Conservation (phyloP, 495 filamentous ascomycete species). For the Terfezia boudieri region DNA sequence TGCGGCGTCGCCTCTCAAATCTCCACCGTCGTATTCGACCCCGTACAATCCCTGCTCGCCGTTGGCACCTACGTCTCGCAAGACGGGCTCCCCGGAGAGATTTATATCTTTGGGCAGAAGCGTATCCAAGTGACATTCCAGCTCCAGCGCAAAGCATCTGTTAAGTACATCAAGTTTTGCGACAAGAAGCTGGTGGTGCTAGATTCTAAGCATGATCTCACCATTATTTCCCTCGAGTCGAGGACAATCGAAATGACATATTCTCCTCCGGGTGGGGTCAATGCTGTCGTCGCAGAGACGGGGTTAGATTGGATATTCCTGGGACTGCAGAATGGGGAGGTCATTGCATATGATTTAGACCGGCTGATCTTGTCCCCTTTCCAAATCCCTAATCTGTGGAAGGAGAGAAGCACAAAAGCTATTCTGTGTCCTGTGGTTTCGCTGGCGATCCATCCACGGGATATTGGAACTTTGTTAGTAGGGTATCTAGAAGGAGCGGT, state of each 20-base stretch:
- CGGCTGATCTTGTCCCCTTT: slow-evolving; percentile 23
- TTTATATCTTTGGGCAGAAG: slow-evolving; percentile 75
- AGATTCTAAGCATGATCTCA: slow-evolving; percentile 64
- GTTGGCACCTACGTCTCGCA: slow-evolving; percentile 68
- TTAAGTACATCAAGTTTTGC: slow-evolving; percentile 50
- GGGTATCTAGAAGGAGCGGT: slow-evolving; percentile 73
- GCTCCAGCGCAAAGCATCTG: slow-evolving; percentile 41
- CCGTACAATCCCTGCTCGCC: slow-evolving; percentile 81
- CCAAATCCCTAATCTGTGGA: slow-evolving; percentile 60
- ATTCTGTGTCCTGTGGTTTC: slow-evolving; percentile 41
- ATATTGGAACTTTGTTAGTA: slow-evolving; percentile 78
- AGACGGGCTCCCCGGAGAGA: slow-evolving; percentile 46
- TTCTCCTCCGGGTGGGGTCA: slow-evolving; percentile 49
- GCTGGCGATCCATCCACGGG: slow-evolving; percentile 65
- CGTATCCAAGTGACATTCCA: slow-evolving; percentile 49
- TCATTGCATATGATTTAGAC: slow-evolving; percentile 73
- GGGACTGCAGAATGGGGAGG: slow-evolving; percentile 52
- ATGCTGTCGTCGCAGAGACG: slow-evolving; percentile 53
- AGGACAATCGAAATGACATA: slow-evolving; percentile 23
- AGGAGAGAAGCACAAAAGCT: slow-evolving; percentile 35
- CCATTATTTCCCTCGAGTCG: slow-evolving; percentile 34
- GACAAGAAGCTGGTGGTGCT: slow-evolving; percentile 39
- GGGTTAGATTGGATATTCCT: slow-evolving; percentile 79
- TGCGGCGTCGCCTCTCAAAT: slow-evolving; percentile 64
- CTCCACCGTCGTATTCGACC: slow-evolving; percentile 66